A percentile compares a stretch with the other conserved stretches of the same genome.
These are phyloP conservation scores for Stropharia rugosoannulata DNA, from an alignment of 768 basidiomycete genomes.

Conservation along the genomic window DNA sequence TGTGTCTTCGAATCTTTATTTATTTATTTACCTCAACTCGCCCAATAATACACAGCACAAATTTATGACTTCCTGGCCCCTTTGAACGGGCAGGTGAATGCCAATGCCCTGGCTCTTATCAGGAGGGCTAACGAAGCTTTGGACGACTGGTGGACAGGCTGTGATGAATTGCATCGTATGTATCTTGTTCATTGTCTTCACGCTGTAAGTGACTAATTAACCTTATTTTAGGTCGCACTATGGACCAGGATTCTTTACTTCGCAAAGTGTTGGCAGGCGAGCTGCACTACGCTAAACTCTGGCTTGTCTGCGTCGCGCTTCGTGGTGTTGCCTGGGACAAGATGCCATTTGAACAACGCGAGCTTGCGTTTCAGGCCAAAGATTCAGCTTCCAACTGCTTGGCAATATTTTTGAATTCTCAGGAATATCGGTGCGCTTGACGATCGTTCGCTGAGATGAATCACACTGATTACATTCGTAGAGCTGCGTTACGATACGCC, in stretches of 20 bases:
- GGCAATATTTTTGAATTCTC: constrained; percentile 78
- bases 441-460: neutral
- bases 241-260: constrained; percentile 84
- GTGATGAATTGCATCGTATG: constrained; percentile 81
- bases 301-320: constrained; percentile 91
- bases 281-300: constrained; percentile 90
- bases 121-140: constrained; percentile 83
- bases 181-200: constrained; percentile 4
- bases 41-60: constrained; percentile 57
- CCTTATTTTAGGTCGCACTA: constrained; percentile 54
- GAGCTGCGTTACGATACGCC: constrained; percentile 88
- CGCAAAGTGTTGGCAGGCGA: constrained; percentile 88
- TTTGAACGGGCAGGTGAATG: constrained; percentile 82
- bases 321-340: constrained; percentile 95
- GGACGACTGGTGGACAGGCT: constrained; percentile 90
- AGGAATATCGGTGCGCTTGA: constrained; percentile 69
- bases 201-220: constrained; percentile 5
- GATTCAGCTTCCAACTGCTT: constrained; percentile 88
- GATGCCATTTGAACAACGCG: constrained; percentile 93
- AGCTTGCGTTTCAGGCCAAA: constrained; percentile 93
- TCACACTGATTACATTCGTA: constrained; percentile 25
- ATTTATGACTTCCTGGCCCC: constrained; percentile 90
- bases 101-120: constrained; percentile 83
- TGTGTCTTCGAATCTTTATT: constrained; percentile 1
- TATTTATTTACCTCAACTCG: constrained; percentile 1